A percentile compares a stretch with the other conserved stretches of the same genome.
These are phyloP conservation scores for Termitomyces sp. DNA, from an alignment of 768 basidiomycete species.

Conservation along the genomic window DNA sequence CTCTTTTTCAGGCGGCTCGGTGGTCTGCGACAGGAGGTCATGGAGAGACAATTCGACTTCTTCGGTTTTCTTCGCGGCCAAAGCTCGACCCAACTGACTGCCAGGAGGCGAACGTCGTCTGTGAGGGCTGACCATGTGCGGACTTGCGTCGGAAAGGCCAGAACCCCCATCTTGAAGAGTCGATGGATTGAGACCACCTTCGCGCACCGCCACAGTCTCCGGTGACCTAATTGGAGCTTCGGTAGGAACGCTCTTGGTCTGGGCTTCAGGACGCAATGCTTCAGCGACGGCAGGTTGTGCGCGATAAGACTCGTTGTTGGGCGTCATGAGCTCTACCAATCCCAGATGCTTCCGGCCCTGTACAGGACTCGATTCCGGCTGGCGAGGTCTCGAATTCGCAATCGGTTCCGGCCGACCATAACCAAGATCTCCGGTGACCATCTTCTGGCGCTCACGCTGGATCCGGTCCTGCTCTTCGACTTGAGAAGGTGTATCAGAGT, in stretches of 20 bases:
- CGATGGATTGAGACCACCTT: too few species aligned
- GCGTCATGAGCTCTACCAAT: constrained; percentile 8
- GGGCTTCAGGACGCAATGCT: not conserved
- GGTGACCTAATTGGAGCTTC: too few species aligned
- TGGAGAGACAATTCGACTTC: constrained; percentile 18
- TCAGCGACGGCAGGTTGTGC: too few species aligned
- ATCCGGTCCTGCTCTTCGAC: constrained; percentile 23
- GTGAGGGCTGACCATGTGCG: constrained; percentile 23
- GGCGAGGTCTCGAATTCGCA: constrained; percentile 9
- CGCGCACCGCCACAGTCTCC: too few species aligned
- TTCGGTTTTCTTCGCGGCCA: constrained; percentile 40
- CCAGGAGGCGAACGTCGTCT: constrained; percentile 44
- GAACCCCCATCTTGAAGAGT: too few species aligned
- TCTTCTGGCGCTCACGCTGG: constrained; percentile 25
- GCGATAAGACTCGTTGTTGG: constrained; percentile 2
- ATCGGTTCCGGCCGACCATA: constrained; percentile 24
- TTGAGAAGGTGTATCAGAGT: constrained; percentile 36
- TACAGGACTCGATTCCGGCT: constrained; percentile 20
- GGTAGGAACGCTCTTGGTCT: not conserved
- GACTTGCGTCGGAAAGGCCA: constrained; percentile 11
- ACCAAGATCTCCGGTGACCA: constrained; percentile 26
- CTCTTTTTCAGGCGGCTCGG: constrained; percentile 11
- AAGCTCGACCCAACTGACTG: constrained; percentile 40
- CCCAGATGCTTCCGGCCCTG: constrained; percentile 10
- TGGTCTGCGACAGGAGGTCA: constrained; percentile 6